Percentiles rank a stretch among this genome's conserved stretches.
Conservation (phyloP, 225 moss, liverwort and hornwort genomes). For the Ulota crispa region DNA sequence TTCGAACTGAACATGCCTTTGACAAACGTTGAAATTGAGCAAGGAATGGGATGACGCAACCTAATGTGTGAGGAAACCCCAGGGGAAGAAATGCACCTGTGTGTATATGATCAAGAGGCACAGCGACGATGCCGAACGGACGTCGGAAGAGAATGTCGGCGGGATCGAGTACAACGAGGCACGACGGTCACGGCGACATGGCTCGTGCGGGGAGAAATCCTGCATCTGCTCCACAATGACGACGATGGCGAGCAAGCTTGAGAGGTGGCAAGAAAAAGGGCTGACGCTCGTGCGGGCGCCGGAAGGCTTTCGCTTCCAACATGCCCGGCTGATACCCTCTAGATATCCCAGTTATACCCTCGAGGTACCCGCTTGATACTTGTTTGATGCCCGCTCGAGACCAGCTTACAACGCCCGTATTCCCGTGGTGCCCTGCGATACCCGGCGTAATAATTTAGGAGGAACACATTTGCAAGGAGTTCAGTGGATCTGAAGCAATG, state of each 20-base stretch:
- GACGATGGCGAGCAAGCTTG: background rate
- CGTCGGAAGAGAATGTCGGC: background rate
- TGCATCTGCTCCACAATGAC: background rate
- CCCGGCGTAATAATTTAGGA: background rate
- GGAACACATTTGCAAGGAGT: background rate
- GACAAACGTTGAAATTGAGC: background rate
- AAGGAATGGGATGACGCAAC: background rate
- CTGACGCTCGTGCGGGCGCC: background rate
- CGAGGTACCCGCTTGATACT: background rate
- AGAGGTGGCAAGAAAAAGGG: background rate
- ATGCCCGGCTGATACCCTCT: too few species aligned
- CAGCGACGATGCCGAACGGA: constrained; percentile 27
- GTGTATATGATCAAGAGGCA: constrained; percentile 20
- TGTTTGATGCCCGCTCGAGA: background rate
- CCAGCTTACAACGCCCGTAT: too few species aligned
- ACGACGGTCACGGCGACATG: constrained; percentile 36
- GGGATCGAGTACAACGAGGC: background rate
- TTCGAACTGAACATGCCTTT: background rate
- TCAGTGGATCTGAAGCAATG: too few species aligned
- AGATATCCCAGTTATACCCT: too few species aligned
- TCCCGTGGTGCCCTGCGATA: too few species aligned
- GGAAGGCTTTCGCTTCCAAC: background rate
- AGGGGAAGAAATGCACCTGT: constrained; percentile 5
- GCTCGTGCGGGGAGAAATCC: background rate
- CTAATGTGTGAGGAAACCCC: constrained; percentile 15